Conservation (phyloP, 352 stramenopile species). For the Phytophthora pisi region DNA sequence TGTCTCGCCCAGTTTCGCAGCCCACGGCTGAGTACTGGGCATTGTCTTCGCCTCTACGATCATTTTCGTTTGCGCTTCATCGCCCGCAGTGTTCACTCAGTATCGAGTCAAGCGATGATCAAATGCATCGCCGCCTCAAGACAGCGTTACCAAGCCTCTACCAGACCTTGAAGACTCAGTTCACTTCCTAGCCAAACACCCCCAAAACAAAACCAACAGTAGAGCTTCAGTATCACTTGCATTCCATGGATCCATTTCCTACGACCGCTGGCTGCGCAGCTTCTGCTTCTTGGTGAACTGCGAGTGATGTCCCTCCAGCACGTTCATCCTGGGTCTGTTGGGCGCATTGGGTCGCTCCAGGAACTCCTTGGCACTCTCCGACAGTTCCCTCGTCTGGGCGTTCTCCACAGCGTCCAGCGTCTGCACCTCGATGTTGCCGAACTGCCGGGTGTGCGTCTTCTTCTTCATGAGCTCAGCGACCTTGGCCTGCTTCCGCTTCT, state of each 20-base stretch:
- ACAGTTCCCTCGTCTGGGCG: constrained; percentile 51
- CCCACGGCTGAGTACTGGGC: no score
- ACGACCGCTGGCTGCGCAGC: constrained; percentile 26
- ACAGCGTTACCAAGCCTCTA: no score
- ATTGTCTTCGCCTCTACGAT: no score
- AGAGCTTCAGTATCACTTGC: neutral
- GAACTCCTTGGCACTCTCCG: constrained; percentile 53
- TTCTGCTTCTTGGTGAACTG: constrained; percentile 84
- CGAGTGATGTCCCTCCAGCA: constrained; percentile 69
- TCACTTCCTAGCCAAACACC: no score
- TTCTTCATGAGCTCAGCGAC: constrained; percentile 35
- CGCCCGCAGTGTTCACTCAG: no score
- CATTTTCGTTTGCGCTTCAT: no score
- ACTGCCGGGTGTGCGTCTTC: constrained; percentile 78
- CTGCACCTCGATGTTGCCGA: constrained; percentile 77
- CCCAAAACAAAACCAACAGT: neutral
- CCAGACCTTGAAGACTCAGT: no score
- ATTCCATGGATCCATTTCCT: neutral
- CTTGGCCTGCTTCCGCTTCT: constrained; percentile 38
- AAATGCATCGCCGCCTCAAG: no score
- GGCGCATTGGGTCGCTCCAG: constrained; percentile 57
- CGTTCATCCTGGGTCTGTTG: constrained; percentile 62
- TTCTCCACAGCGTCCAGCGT: constrained; percentile 57
- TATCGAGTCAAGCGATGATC: no score
- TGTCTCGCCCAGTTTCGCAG: no score